These are phyloP conservation scores for Coriolopsis trogii DNA, from an alignment of 1,284 basidiomycete genomes.

Conservation along the genomic window DNA sequence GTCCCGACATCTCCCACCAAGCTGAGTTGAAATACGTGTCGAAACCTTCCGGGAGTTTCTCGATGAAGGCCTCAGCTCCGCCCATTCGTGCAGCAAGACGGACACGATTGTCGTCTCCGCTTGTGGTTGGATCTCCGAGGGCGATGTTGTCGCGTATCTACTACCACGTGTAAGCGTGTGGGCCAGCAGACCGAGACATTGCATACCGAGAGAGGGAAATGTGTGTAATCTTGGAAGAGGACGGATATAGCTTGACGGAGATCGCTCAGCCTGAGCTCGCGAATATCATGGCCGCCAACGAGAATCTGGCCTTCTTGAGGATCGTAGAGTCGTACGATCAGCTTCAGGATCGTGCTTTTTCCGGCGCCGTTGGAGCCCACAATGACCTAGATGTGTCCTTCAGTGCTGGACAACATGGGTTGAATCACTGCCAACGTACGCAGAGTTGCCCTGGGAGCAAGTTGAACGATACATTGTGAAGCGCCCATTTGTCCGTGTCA, in stretches of 20 bases:
- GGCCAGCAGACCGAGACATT: background rate
- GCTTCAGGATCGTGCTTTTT: conserved; percentile 77
- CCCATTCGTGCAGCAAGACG: conserved; percentile 67
- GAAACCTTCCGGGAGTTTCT: conserved; percentile 63
- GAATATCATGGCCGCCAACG: conserved; percentile 64
- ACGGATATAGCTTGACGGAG: conserved; percentile 65
- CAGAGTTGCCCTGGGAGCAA: conserved; percentile 73
- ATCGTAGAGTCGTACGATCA: conserved; percentile 64
- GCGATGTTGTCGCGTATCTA: conserved; percentile 78
- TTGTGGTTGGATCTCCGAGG: conserved; percentile 60
- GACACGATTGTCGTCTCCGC: conserved; percentile 55
- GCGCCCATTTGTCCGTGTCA: conserved; percentile 54
- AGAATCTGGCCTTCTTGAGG: conserved; percentile 68
- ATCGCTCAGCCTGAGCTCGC: conserved; percentile 58
- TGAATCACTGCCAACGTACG: conserved; percentile 42
- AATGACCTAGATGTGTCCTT: conserved; percentile 55
- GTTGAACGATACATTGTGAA: conserved; percentile 69
- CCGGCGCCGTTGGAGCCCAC: conserved; percentile 79
- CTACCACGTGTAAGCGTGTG: background rate
- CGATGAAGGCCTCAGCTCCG: conserved; percentile 66
- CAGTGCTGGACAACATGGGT: background rate
- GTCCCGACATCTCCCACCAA: too few relatives aligned
- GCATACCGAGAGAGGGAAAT: conserved; percentile 69
- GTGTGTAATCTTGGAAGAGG: conserved; percentile 78
- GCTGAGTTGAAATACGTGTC: conserved; percentile 73